A percentile compares a stretch with the other conserved stretches of the same genome.
These are phyloP conservation scores for Cercospora sp. DNA, from an alignment of 2,329 filamentous ascomycete genomes.

Conservation along the genomic window DNA sequence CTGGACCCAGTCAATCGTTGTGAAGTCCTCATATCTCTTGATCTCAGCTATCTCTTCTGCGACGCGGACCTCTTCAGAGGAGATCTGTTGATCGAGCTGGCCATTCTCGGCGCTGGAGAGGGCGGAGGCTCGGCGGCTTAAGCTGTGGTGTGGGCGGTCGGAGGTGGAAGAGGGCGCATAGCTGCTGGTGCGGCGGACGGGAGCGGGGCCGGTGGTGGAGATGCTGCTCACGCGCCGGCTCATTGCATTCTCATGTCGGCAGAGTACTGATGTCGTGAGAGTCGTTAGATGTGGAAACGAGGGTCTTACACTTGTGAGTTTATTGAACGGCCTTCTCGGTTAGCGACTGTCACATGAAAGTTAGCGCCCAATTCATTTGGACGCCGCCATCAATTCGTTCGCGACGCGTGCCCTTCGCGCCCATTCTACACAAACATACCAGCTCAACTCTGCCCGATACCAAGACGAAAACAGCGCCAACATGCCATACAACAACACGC, in stretches of 20 bases:
- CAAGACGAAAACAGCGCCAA: slow-evolving; percentile 18
- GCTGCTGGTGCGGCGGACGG: slow-evolving; percentile 26
- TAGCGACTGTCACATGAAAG: slow-evolving; percentile 12
- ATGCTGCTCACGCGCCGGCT: slow-evolving; percentile 44
- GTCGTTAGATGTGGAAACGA: not conserved
- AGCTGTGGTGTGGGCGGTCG: slow-evolving; percentile 26
- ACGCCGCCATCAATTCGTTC: not conserved
- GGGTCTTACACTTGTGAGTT: not conserved
- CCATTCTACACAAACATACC: not conserved
- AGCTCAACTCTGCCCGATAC: not conserved
- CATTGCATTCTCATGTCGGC: slow-evolving; percentile 44
- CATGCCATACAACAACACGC: slow-evolving; percentile 90
- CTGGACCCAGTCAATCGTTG: slow-evolving; percentile 98
- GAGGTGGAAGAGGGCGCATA: slow-evolving; percentile 26
- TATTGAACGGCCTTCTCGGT: not conserved
- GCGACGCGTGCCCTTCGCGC: not conserved
- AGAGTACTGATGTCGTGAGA: not conserved
- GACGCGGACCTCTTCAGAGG: slow-evolving; percentile 67
- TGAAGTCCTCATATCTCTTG: slow-evolving; percentile 97
- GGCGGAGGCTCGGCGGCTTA: slow-evolving; percentile 67
- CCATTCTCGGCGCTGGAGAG: slow-evolving; percentile 65
- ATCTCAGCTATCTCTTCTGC: slow-evolving; percentile 97
- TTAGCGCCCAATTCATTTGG: not conserved
- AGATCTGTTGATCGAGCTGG: slow-evolving; percentile 54
- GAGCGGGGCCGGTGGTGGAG: slow-evolving; percentile 31